A percentile compares a stretch with the other conserved stretches of the same genome.
phyloP scores from a whole-genome alignment of 164 flowering plant species.

The Macadamia tetraphylla region DNA sequence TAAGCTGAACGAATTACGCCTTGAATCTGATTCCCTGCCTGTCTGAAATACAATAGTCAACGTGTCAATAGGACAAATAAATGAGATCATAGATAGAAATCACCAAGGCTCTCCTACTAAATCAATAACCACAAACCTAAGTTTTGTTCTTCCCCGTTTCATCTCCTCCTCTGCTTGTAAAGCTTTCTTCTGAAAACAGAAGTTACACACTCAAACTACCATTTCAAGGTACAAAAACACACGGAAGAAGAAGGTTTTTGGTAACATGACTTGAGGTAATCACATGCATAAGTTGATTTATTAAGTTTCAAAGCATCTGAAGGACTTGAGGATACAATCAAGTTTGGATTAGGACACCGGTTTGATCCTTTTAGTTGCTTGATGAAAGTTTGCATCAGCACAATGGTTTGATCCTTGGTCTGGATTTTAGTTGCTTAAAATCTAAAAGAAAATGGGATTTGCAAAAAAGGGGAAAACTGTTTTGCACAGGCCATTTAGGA shows the following conservation, averaged over 20 bases:
- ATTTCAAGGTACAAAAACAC: background rate
- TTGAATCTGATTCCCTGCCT: conserved; percentile 79
- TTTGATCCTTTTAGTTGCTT: no score
- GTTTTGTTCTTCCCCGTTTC: conserved; percentile 72
- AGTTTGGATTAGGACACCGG: no score
- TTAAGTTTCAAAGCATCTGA: no score
- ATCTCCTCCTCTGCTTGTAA: conserved; percentile 69
- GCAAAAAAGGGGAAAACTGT: no score
- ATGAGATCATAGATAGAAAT: background rate
- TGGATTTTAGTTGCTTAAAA: no score
- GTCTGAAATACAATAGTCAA: conserved; percentile 34
- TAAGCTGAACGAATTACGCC: conserved; percentile 61
- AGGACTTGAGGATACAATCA: no score
- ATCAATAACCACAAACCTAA: conserved; percentile 48
- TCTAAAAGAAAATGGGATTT: no score
- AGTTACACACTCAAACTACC: background rate
- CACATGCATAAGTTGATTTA: no score
- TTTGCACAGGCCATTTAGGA: no score
- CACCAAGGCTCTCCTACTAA: background rate
- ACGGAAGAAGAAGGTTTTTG: background rate
- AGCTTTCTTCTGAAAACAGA: conserved; percentile 47
- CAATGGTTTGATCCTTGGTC: no score
- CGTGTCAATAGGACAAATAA: background rate
- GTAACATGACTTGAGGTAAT: no score
- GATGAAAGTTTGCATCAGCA: no score